Conservation (phyloP, 148 eudicot species). For the Rhododendron ferrugineum region DNA sequence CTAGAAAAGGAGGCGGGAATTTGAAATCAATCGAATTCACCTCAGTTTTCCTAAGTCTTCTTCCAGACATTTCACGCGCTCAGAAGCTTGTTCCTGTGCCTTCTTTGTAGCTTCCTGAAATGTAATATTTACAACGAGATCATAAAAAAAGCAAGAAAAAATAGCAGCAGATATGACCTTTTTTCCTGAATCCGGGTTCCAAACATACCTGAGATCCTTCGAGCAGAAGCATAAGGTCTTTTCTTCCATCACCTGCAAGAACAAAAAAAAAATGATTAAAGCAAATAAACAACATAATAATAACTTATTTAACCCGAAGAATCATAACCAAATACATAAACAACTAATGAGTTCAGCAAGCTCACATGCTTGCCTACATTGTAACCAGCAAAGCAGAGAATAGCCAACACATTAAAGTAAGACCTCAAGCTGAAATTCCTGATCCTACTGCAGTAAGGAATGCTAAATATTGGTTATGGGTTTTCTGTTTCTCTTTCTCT, state of each 20-base stretch:
- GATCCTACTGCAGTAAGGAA: not conserved
- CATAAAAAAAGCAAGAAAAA: not conserved
- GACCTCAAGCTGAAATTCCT: not conserved
- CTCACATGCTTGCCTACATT: not conserved
- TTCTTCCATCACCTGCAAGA: conserved; percentile 40
- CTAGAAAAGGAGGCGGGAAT: not conserved
- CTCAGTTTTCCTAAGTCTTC: conserved; percentile 54
- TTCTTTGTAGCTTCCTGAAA: conserved; percentile 47
- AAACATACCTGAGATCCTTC: conserved; percentile 49
- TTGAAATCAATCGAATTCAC: conserved; percentile 14
- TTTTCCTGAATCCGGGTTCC: not conserved
- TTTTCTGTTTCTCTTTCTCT: not conserved
- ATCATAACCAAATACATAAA: not conserved
- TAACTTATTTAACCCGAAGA: not conserved
- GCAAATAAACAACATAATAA: not conserved
- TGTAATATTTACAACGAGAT: not conserved
- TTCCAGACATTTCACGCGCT: conserved; percentile 63
- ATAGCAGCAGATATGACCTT: not conserved
- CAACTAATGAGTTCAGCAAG: not conserved
- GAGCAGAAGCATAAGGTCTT: conserved; percentile 43
- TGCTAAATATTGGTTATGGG: not conserved
- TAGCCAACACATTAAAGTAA: not conserved
- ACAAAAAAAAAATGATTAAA: not conserved
- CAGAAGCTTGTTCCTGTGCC: conserved; percentile 56
- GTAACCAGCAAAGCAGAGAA: not conserved